Evolutionary conservation across 139 green algal species (phyloP), one percentile per base, ranked within the genome.

Genomic region (Chlorella sp.): DNA sequence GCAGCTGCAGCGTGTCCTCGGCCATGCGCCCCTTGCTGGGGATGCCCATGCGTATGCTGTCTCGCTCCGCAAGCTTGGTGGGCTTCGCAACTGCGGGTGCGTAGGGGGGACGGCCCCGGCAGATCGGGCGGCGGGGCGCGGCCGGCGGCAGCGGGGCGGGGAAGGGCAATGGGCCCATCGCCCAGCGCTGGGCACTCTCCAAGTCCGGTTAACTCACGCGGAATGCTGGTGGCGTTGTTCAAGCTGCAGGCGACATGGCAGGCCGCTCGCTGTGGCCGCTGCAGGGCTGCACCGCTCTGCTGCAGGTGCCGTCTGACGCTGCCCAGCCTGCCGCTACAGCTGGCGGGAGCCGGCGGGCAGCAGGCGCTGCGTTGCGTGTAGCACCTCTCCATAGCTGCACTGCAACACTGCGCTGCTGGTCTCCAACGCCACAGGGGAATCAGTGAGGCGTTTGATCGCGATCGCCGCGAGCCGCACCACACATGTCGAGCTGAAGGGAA

Each of bases 11-110:
- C 9, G 95, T 98, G 81, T 99, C 96, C 79, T 99, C 96, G 23
- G 96, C 94, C 96, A 99, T 99, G 67, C 96, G 91, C 8, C 96
- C 96, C 82, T 99, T 99, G 87, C 84, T 94, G 21, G 96, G 96
- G 31, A 99, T 83, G 0, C 87, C 96, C 79, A 99, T 80, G 46
- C 95, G 86, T 43, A 97, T 83, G 3, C 68, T 41, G 29, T 71
- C 61, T 1, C 80, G 67, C 9, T 43, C 33, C 45, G 67, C 50
- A 45, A 82, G 79, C 72, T 80, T 58, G 43, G 48, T n/a, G 17
- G 78, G 59, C 48, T 73, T 79, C n/a, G 31, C 6, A 0, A n/a
- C 68, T 74, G 68, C 35, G 46, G 9, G 17, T 35, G 3, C 62
- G 43, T n/a, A n/a, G n/a, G n/a, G n/a, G n/a, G n/a, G n/a, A n/a